phyloP scores from a whole-genome alignment of 1,284 basidiomycete genomes.

The Cystobasidium slooffiae region DNA sequence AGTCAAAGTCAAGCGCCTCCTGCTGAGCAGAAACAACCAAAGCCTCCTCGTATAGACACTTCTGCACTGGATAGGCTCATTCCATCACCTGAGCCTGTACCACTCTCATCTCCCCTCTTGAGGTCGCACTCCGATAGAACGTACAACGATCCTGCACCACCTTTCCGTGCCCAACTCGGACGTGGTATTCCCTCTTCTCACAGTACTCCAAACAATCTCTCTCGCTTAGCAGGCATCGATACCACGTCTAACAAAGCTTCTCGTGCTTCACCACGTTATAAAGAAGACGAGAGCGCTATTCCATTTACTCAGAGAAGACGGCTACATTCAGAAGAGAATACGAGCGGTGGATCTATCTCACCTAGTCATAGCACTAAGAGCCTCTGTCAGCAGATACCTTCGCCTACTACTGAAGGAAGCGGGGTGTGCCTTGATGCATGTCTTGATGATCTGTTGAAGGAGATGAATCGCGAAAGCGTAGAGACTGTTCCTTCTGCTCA shows the following conservation, averaged over 20 bases:
- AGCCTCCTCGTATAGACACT: too few relatives aligned
- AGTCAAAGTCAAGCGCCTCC: not conserved
- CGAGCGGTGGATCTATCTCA: not conserved
- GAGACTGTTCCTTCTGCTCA: conserved; percentile 6
- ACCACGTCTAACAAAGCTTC: not conserved
- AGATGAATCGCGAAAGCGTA: conserved; percentile 38
- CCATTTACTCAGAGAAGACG: not conserved
- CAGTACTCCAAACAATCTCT: conserved; percentile 26
- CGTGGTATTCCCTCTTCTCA: conserved; percentile 24
- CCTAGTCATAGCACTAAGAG: not conserved
- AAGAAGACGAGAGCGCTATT: conserved; percentile 20
- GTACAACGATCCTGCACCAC: not conserved
- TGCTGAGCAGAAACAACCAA: not conserved
- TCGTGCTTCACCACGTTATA: not conserved
- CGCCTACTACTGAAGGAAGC: conserved; percentile 7
- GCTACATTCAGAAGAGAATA: not conserved
- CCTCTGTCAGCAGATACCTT: not conserved
- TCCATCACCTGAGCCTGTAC: conserved; percentile 2
- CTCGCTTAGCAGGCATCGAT: conserved; percentile 14
- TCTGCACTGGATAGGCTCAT: not conserved
- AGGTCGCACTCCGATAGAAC: conserved; percentile 8
- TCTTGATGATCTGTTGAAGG: conserved; percentile 33
- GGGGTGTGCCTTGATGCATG: conserved; percentile 21
- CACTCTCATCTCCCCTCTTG: not conserved
- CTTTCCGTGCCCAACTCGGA: not conserved